Conservation (phyloP, 108 stramenopile genomes). For the Fragilaria radians region DNA sequence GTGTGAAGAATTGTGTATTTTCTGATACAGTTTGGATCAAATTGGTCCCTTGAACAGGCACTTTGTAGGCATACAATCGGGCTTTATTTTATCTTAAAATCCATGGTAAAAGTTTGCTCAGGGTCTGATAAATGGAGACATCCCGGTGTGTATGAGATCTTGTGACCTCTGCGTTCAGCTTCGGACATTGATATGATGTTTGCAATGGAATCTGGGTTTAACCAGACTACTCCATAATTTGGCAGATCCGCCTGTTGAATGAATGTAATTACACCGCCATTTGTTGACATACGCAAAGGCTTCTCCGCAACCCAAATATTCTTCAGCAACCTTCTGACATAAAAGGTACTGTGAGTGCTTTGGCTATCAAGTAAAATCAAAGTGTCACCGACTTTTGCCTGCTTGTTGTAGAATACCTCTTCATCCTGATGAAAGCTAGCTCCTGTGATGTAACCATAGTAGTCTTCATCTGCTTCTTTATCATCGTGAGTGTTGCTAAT, state of each 20-base stretch:
- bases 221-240: neutral
- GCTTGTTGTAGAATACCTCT: too few relatives aligned
- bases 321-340: neutral
- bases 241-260: neutral
- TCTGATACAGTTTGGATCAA: constrained; percentile 16
- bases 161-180: neutral
- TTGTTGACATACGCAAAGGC: neutral
- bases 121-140: too few relatives aligned
- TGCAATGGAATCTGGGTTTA: neutral
- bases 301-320: neutral
- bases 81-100: neutral
- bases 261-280: neutral
- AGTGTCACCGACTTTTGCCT: too few relatives aligned
- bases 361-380: neutral
- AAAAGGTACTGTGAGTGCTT: neutral
- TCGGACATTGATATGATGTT: neutral
- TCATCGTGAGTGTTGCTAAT: too few relatives aligned
- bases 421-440: too few relatives aligned
- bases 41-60: constrained; percentile 1
- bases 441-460: too few relatives aligned
- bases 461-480: too few relatives aligned
- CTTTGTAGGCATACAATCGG: neutral
- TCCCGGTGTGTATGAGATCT: neutral
- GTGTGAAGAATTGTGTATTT: constrained; percentile 6
- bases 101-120: neutral